Evolutionary conservation across 2,329 filamentous ascomycete genomes (phyloP).

Genomic region (Alternaria sp.): DNA sequence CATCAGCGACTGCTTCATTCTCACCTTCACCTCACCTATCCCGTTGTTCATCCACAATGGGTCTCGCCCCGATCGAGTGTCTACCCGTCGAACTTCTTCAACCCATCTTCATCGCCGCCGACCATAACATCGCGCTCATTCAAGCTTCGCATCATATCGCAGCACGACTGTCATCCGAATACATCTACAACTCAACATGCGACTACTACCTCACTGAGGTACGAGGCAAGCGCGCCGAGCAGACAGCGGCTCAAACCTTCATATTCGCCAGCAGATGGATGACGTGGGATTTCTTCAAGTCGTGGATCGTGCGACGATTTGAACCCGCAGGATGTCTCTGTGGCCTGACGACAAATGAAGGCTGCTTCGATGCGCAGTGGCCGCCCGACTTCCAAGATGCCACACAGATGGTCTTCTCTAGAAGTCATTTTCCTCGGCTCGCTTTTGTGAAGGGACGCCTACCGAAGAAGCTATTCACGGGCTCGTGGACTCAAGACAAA

Average conservation of each 20-base stretch:
- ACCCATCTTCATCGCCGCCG: slow-evolving; percentile 57
- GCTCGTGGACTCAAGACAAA: slow-evolving; percentile 37
- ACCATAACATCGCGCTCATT: slow-evolving; percentile 52
- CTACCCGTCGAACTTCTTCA: slow-evolving; percentile 61
- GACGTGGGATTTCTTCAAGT: slow-evolving; percentile 43
- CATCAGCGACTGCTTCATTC: neutral
- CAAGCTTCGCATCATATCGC: slow-evolving; percentile 50
- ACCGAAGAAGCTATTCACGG: slow-evolving; percentile 35
- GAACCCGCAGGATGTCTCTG: slow-evolving; percentile 36
- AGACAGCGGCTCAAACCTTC: slow-evolving; percentile 27
- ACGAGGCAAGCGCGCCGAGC: slow-evolving; percentile 15
- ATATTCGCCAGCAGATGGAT: slow-evolving; percentile 42
- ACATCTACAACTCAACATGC: slow-evolving; percentile 33
- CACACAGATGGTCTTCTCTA: slow-evolving; percentile 36
- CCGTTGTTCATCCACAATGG: slow-evolving; percentile 12
- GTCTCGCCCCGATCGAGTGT: slow-evolving; percentile 47
- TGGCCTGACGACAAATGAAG: slow-evolving; percentile 16
- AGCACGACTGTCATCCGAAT: slow-evolving; percentile 32
- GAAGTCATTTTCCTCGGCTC: slow-evolving; percentile 34
- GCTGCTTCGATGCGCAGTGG: slow-evolving; percentile 41
- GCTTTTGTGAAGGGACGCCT: slow-evolving; percentile 38
- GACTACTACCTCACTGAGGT: slow-evolving; percentile 27
- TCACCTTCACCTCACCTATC: neutral
- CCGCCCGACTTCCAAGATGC: slow-evolving; percentile 38
- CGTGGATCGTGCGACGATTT: slow-evolving; percentile 26